These are phyloP conservation scores for Choiromyces venosus DNA, from an alignment of 495 filamentous ascomycete species.

Conservation along the genomic window DNA sequence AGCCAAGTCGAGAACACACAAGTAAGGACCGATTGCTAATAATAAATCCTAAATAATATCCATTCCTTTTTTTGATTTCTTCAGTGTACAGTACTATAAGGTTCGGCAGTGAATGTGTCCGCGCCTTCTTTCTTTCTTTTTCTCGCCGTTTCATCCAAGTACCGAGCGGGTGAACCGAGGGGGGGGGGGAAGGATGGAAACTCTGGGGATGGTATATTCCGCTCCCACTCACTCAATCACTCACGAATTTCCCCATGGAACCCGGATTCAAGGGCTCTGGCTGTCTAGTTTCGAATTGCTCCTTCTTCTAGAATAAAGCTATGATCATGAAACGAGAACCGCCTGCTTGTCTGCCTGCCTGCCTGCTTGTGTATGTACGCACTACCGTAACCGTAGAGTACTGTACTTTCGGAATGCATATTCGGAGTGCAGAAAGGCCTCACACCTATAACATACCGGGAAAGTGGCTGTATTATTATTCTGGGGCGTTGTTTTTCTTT, in stretches of 20 bases:
- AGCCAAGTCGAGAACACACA: background rate
- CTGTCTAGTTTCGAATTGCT: background rate
- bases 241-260: background rate
- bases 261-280: background rate
- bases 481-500: background rate
- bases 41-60: background rate
- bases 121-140: no score
- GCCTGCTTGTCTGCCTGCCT: no score
- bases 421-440: background rate
- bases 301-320: background rate
- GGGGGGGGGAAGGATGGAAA: background rate
- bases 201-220: no score
- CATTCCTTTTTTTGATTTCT: no score
- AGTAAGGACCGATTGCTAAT: background rate
- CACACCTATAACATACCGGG: background rate
- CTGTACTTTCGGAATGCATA: background rate
- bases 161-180: no score
- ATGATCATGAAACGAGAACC: background rate
- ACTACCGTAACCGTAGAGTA: conserved; percentile 1
- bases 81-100: no score
- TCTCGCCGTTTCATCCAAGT: no score
- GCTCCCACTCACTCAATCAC: no score
- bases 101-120: no score
- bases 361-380: no score
- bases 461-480: conserved; percentile 2